A percentile compares a stretch with the other conserved stretches of the same genome.
Evolutionary conservation across 2,329 filamentous ascomycete species (phyloP).

Genomic region (Stromatinia cepivora): DNA sequence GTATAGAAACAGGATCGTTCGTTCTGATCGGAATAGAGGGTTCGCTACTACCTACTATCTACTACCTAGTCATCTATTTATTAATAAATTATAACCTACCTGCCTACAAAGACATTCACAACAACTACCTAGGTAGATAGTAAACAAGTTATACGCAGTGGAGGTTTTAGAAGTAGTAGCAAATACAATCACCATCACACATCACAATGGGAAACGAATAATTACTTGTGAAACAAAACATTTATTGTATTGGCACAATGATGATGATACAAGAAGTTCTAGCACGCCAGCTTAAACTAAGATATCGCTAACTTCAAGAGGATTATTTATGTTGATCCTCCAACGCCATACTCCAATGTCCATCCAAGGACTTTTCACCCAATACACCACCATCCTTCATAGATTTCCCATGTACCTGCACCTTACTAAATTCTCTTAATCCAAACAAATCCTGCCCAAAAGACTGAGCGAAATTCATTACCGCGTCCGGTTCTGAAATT

Average conservation of each 20-base stretch:
- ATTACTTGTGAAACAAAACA: neutral
- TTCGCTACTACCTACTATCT: too few species aligned
- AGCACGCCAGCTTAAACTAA: conserved; percentile 5
- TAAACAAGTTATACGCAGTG: too few species aligned
- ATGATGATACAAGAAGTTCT: conserved; percentile 6
- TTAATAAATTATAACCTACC: too few species aligned
- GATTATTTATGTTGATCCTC: conserved; percentile 25
- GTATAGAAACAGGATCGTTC: too few species aligned
- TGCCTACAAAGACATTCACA: too few species aligned
- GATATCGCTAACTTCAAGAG: conserved; percentile 7
- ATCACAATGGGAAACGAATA: neutral
- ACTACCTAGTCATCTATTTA: too few species aligned
- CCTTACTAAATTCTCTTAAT: conserved; percentile 25
- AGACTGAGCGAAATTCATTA: conserved; percentile 37
- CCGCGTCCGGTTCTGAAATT: conserved; percentile 33
- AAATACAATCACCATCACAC: neutral
- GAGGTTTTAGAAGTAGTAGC: neutral
- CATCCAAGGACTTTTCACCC: conserved; percentile 36
- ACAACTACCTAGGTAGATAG: too few species aligned
- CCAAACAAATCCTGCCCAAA: conserved; percentile 36
- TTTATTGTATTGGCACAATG: conserved; percentile 9
- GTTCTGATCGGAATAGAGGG: too few species aligned
- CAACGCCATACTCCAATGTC: conserved; percentile 37
- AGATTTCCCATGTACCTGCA: conserved; percentile 15
- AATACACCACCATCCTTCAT: conserved; percentile 25